Conservation (phyloP, 139 green algal species). For the Chlorella sorokiniana region DNA sequence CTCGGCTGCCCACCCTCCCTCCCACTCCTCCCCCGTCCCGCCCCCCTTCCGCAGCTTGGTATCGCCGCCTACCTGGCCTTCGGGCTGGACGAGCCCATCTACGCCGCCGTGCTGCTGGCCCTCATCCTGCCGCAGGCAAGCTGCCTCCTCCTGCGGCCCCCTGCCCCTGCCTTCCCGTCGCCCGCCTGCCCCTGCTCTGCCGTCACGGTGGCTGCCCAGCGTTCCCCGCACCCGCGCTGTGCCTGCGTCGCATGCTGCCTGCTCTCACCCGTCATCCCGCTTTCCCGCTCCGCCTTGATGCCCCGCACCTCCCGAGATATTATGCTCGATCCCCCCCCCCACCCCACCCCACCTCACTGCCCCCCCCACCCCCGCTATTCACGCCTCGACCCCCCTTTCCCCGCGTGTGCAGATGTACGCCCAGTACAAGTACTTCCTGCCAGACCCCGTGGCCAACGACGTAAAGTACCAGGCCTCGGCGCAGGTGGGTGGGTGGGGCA, state of each 20-base stretch:
- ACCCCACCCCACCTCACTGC: neutral
- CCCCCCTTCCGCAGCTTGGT: conserved; percentile 38
- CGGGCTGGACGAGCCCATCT: conserved; percentile 82
- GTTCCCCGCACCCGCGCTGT: no score
- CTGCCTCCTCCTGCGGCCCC: no score
- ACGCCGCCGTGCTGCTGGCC: conserved; percentile 86
- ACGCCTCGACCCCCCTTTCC: no score
- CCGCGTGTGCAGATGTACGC: conserved; percentile 92
- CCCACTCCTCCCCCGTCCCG: neutral
- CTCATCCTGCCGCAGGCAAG: conserved; percentile 91
- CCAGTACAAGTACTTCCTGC: conserved; percentile 96
- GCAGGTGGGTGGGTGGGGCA: conserved; percentile 22
- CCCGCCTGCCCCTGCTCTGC: no score
- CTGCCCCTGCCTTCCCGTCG: neutral
- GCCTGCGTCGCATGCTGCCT: no score
- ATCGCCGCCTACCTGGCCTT: conserved; percentile 87
- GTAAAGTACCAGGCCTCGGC: conserved; percentile 82
- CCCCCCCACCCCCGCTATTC: neutral
- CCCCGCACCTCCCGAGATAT: no score
- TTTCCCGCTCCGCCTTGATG: no score
- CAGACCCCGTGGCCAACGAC: conserved; percentile 97
- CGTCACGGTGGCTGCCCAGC: no score
- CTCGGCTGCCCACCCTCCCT: neutral
- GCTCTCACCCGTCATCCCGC: no score
- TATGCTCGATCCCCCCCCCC: neutral